These are phyloP conservation scores for Achaetomiella virescens DNA, from an alignment of 495 filamentous ascomycete genomes.

Conservation along the genomic window DNA sequence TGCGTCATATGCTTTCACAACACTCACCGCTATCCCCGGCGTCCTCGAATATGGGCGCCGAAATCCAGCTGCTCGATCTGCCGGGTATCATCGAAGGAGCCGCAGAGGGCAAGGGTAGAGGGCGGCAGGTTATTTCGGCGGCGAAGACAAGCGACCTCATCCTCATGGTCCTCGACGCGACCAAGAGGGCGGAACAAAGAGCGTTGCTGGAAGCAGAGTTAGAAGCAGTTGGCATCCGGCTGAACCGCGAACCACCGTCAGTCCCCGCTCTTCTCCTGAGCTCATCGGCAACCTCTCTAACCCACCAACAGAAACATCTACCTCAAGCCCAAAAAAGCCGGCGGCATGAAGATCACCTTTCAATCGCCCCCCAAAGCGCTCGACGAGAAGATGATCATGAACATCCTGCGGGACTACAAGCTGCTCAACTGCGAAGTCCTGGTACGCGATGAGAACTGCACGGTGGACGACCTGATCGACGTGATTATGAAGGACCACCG, in stretches of 20 bases:
- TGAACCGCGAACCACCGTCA: constrained; percentile 90
- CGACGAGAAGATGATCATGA: constrained; percentile 96
- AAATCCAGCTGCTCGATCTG: constrained; percentile 97
- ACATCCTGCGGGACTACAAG: constrained; percentile 96
- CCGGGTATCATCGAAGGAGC: constrained; percentile 99
- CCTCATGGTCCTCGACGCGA: constrained; percentile 95
- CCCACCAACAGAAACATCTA: constrained; percentile 75
- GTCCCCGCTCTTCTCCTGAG: constrained; percentile 22
- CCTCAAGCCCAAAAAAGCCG: constrained; percentile 93
- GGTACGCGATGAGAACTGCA: constrained; percentile 88
- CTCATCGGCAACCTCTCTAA: not conserved
- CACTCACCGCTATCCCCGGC: constrained; percentile 93
- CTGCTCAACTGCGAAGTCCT: constrained; percentile 96
- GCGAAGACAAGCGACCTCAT: constrained; percentile 98
- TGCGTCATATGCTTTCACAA: constrained; percentile 96
- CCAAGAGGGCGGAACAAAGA: constrained; percentile 92
- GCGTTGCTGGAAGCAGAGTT: constrained; percentile 85
- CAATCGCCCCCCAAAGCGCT: constrained; percentile 78
- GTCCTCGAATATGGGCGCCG: constrained; percentile 97
- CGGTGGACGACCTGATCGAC: constrained; percentile 98
- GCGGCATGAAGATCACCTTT: constrained; percentile 98
- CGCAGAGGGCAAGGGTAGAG: constrained; percentile 91
- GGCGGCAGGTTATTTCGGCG: constrained; percentile 95
- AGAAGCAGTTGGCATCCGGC: constrained; percentile 90
- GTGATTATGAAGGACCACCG: constrained; percentile 97